A percentile compares a stretch with the other conserved stretches of the same genome.
phyloP scores from a whole-genome alignment of 352 stramenopile species.

The Globisporangium spinosum region DNA sequence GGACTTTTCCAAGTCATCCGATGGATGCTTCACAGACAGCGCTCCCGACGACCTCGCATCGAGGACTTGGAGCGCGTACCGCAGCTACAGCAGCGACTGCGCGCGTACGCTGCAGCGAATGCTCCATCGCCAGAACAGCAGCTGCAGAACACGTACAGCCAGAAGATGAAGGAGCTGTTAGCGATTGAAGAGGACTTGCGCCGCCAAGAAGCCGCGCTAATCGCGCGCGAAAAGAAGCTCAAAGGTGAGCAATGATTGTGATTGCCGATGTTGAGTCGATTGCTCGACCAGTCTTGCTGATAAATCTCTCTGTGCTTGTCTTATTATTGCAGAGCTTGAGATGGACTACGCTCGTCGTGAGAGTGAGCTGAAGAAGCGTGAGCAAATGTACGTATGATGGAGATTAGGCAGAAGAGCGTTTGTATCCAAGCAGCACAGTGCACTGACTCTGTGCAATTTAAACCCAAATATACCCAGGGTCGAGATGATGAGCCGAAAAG shows the following conservation, averaged over 20 bases:
- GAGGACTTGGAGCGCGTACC: constrained; percentile 84
- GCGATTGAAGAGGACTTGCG: constrained; percentile 82
- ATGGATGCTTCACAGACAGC: constrained; percentile 88
- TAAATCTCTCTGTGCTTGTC: background rate
- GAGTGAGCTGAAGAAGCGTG: constrained; percentile 77
- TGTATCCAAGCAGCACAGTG: constrained; percentile 3
- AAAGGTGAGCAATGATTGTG: constrained; percentile 42
- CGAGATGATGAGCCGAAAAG: constrained; percentile 77
- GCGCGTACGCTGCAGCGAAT: constrained; percentile 67
- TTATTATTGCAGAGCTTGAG: constrained; percentile 46
- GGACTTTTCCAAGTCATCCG: constrained; percentile 88
- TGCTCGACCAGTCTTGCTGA: background rate
- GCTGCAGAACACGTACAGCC: constrained; percentile 76
- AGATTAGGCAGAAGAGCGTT: background rate
- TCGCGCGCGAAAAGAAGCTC: constrained; percentile 81
- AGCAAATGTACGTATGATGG: constrained; percentile 61
- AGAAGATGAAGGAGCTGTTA: constrained; percentile 87
- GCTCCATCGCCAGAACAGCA: constrained; percentile 55
- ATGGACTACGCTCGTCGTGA: constrained; percentile 79
- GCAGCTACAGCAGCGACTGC: constrained; percentile 76
- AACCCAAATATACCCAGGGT: constrained; percentile 30
- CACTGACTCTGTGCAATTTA: constrained; percentile 11
- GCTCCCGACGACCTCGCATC: constrained; percentile 75
- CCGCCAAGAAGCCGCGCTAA: constrained; percentile 80
- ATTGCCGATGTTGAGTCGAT: background rate